Evolutionary conservation across 2,329 filamentous ascomycete genomes (phyloP).

Genomic region (Fusarium chuoi): DNA sequence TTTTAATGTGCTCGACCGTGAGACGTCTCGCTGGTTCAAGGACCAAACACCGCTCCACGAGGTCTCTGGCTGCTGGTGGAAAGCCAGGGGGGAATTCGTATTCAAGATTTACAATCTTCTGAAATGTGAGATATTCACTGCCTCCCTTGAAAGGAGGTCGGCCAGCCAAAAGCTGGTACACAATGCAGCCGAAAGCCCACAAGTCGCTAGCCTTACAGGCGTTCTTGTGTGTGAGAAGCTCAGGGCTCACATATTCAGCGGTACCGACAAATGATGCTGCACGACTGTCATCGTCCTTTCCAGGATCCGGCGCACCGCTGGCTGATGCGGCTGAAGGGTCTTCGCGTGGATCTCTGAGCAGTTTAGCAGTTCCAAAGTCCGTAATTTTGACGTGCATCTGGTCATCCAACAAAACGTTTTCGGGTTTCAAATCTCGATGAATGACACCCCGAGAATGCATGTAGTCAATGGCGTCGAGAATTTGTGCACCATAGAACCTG

Average conservation of each 20-base stretch:
- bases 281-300: constrained; percentile 70
- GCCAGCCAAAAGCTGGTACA: constrained; percentile 96
- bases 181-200: constrained; percentile 98
- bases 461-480: constrained; percentile 94
- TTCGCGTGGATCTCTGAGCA: constrained; percentile 64
- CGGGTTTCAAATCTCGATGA: constrained; percentile 94
- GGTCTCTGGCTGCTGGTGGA: constrained; percentile 83
- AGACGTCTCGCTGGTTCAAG: constrained; percentile 85
- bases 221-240: constrained; percentile 95
- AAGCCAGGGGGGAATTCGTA: constrained; percentile 94
- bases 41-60: constrained; percentile 90
- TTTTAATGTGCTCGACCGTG: constrained; percentile 95
- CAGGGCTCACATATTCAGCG: constrained; percentile 97
- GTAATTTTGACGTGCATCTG: constrained; percentile 99
- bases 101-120: constrained; percentile 95
- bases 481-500: constrained; percentile 93
- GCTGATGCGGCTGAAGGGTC: constrained; percentile 51
- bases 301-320: constrained; percentile 51
- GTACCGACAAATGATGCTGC: constrained; percentile 97
- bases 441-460: constrained; percentile 98
- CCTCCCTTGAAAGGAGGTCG: constrained; percentile 94
- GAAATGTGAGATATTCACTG: constrained; percentile 97
- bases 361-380: constrained; percentile 97
- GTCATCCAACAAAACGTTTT: constrained; percentile 94
- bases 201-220: constrained; percentile 97